Percentiles rank a stretch among this genome's conserved stretches.
phyloP scores from a whole-genome alignment of 164 flowering plant species.

The Sextonia rubra region DNA sequence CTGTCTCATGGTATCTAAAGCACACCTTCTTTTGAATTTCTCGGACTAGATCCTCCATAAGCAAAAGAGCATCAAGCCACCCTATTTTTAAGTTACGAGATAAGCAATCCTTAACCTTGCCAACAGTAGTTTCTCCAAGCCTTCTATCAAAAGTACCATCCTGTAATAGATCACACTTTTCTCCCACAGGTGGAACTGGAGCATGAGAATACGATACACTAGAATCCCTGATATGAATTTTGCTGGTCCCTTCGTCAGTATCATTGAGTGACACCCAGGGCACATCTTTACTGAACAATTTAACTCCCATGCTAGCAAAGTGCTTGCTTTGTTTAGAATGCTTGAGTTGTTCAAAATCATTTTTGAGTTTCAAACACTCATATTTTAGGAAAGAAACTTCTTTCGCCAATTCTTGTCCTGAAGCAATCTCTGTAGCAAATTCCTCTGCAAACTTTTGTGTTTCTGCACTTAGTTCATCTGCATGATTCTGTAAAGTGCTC shows the following conservation, averaged over 20 bases:
- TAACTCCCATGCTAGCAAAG: constrained; percentile 14
- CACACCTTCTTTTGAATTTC: constrained; percentile 50
- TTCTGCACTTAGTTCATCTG: constrained; percentile 64
- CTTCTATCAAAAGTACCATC: background rate
- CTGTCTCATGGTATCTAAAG: constrained; percentile 39
- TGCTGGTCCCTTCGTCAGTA: background rate
- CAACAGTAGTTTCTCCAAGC: background rate
- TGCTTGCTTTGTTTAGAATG: constrained; percentile 24
- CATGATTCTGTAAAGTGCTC: constrained; percentile 56
- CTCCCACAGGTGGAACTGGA: background rate
- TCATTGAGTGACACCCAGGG: background rate
- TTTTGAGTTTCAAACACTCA: constrained; percentile 64
- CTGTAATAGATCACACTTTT: background rate
- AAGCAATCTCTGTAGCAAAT: constrained; percentile 64
- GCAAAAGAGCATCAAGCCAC: constrained; percentile 47
- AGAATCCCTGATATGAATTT: background rate
- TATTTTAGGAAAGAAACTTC: constrained; percentile 61
- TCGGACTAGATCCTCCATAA: constrained; percentile 53
- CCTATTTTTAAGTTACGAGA: constrained; percentile 27
- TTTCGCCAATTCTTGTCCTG: constrained; percentile 57
- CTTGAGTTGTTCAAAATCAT: constrained; percentile 43
- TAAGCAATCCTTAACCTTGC: constrained; percentile 16
- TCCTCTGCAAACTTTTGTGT: constrained; percentile 48
- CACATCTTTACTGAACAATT: background rate
- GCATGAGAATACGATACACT: background rate